Base-by-base conservation (phyloP, 2,329 filamentous ascomycete species). In the Curvularia eragrostidis region DNA sequence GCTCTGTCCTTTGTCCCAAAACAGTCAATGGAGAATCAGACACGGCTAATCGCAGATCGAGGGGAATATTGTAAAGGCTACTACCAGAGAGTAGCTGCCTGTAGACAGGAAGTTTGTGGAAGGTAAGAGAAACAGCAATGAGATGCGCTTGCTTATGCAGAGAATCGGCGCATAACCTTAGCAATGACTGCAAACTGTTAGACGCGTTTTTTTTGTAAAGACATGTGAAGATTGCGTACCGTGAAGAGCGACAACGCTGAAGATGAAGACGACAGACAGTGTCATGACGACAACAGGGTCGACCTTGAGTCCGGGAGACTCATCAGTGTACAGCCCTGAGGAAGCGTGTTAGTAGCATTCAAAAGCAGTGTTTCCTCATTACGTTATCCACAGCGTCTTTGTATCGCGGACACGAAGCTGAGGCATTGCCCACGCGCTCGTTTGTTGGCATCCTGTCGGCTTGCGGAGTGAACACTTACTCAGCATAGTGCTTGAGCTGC, bases 231-330 rank as follows among this genome's bases (percentile, higher is more conserved):
- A 15, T 28, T 24, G 36, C 91, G 71, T 88, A 98, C 95, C 93
- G 83, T 99, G 95, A 76, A 99, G 85, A 69, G 93, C 93, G 74
- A 99, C 95, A 75, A 99, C 95, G 75, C 91, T 95, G 83, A 99
- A 97, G 80, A 99, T 99, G 81, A 99, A 99, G 63, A 96, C 95
- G 72, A 99, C 87, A 74, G 92, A 96, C 70, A 99, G 85, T 68
- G 97, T 95, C 75, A 99, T 86, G 65, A 99, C 94, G 66, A 99
- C 93, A 59, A 99, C 95, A 21, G 95, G 95, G 79, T 99, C 95
- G 66, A 99, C 95, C 84, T 97, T 97, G 73, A 99, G 84, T 62
- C 95, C 95, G 58, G 95, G 95, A 66, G 91, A 96, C 84, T 99
- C 95, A 77, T 99, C 95, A 57, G 95, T 99, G 87, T 99, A 99